Base-by-base conservation (phyloP, 129 eudicot genomes). In the Sambucus nigra region DNA sequence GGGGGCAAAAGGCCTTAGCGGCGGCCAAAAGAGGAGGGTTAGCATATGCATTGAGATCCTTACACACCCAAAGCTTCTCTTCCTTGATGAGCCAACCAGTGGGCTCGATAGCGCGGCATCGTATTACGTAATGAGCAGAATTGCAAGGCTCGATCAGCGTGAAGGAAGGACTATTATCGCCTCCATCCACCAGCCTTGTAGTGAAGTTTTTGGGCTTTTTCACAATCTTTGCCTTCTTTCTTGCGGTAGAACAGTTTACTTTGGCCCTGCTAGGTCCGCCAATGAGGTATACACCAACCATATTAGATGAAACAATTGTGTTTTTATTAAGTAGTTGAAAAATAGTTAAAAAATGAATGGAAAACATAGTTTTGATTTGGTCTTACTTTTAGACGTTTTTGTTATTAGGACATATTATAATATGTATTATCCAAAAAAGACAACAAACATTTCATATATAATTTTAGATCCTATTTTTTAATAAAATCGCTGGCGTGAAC, bases 81-180 rank as follows among this genome's bases (percentile, higher is more conserved):
- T 70, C 57, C 59, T 70, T 5, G 75, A 70, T 25, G 75, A 70
- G 53, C 75, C 75, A 0, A 70, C 75, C 0, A 70, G 75, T 18
- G 75, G 75, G 0, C 74, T 69, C 11, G 72, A 62, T 31, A 73
- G 80, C 25, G 80, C 80, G 0, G 60, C 74, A 0, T 61, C 80
- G 0, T 73, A 55, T 49, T 69, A 68, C 28, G 71, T 73, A 0
- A 52, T 55, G 22, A 52, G 59, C 19, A 28, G 46, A 16, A 49
- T 73, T 7, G 49, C 69, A 2, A 15, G 68, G 0, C 56, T 60
- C 2, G 66, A 18, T 5, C 25, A 16, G 14, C n/a, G 33, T 5
- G 75, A 57, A 13, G 67, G 80, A 16, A 39, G 68, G 38, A 73
- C 80, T 0, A 49, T 68, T 4, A 51, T 73, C 11, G 42, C 74